Evolutionary conservation across 2,329 filamentous ascomycete species (phyloP).

Genomic region (Aspergillus aculeatinus): DNA sequence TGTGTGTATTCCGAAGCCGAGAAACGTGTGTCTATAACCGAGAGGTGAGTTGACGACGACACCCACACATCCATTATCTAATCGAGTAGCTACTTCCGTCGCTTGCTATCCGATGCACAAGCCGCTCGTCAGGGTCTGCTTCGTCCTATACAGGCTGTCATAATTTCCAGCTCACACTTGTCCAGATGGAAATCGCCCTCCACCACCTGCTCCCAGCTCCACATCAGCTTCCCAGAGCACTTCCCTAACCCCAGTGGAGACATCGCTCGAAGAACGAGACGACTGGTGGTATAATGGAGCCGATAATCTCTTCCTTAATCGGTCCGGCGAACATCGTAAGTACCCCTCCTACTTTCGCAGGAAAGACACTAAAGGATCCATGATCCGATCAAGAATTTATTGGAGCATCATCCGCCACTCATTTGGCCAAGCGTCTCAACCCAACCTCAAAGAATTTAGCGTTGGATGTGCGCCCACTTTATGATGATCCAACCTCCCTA

Average conservation of each 20-base stretch:
- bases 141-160: not conserved
- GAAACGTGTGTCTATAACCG: conserved; percentile 36
- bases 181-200: not conserved
- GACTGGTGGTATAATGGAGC: conserved; percentile 43
- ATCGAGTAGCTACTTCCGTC: conserved; percentile 31
- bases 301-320: conserved; percentile 36
- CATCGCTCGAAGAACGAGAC: conserved; percentile 33
- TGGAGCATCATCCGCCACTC: conserved; percentile 36
- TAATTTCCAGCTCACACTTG: not conserved
- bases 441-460: conserved; percentile 35
- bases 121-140: conserved; percentile 18
- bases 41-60: conserved; percentile 28
- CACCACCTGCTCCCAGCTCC: conserved; percentile 8
- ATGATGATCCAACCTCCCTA: conserved; percentile 35
- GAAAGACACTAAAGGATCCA: not conserved
- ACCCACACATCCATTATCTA: not conserved
- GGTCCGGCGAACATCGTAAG: conserved; percentile 38
- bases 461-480: conserved; percentile 37
- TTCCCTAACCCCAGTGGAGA: conserved; percentile 22
- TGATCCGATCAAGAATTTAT: conserved; percentile 30
- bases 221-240: conserved; percentile 16
- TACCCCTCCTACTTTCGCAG: not conserved
- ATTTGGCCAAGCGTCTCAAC: conserved; percentile 37
- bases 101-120: conserved; percentile 34
- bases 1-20: conserved; percentile 41